Percentiles rank a stretch among this genome's conserved stretches.
phyloP scores from a whole-genome alignment of 2,329 filamentous ascomycete species.

The Epichloe uncinata region DNA sequence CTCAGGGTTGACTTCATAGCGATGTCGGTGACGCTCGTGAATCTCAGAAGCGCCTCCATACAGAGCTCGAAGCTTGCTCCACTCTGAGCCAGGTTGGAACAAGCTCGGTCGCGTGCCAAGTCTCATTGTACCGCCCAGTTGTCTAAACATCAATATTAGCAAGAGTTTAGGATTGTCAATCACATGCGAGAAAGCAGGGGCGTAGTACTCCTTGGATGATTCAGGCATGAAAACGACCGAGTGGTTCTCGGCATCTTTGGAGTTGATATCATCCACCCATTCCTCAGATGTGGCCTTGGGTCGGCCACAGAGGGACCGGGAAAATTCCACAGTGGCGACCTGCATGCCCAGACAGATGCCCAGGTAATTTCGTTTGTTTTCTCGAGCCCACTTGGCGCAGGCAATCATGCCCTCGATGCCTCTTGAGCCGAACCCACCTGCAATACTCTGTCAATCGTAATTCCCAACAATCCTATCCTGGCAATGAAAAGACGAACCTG shows the following conservation, averaged over 20 bases:
- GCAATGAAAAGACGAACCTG: conserved; percentile 2
- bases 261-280: conserved; percentile 20
- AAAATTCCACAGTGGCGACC: conserved; percentile 80
- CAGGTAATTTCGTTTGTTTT: conserved; percentile 67
- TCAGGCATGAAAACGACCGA: conserved; percentile 92
- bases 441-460: conserved; percentile 1
- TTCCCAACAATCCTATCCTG: conserved; percentile 1
- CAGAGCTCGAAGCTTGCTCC: conserved; percentile 62
- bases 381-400: conserved; percentile 75
- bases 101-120: conserved; percentile 61
- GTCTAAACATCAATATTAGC: background rate
- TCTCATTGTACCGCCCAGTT: conserved; percentile 77
- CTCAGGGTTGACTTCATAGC: conserved; percentile 81
- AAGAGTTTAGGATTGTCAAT: background rate
- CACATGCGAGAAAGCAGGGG: background rate
- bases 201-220: conserved; percentile 24
- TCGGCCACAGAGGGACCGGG: conserved; percentile 60
- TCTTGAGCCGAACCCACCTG: conserved; percentile 64
- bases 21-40: conserved; percentile 70
- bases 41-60: conserved; percentile 49
- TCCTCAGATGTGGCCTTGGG: conserved; percentile 42
- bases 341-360: conserved; percentile 92
- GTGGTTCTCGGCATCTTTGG: conserved; percentile 43
- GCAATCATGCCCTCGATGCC: conserved; percentile 85
- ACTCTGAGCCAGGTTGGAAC: conserved; percentile 65